Conservation (phyloP, 1,284 basidiomycete species). For the Apiotrichum mycotoxinovorans region DNA sequence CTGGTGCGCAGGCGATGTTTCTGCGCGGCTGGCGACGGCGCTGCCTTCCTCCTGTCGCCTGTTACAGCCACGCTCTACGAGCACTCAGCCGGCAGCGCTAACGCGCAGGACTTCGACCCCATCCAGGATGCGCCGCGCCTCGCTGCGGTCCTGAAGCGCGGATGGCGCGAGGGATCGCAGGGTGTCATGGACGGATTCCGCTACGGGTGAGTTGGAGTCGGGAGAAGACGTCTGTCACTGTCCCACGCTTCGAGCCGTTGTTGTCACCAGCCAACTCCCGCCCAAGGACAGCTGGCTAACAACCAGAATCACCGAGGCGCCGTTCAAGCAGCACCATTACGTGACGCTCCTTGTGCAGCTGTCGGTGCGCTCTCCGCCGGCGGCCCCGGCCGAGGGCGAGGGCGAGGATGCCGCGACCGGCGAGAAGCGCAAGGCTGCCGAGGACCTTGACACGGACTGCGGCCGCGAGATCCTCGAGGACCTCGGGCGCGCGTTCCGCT, state of each 20-base stretch:
- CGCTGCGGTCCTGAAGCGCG: constrained; percentile 61
- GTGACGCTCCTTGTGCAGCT: constrained; percentile 73
- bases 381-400: constrained; percentile 46
- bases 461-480: constrained; percentile 79
- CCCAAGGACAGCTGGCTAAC: no score
- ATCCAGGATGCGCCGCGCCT: constrained; percentile 70
- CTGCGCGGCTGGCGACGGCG: no score
- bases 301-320: constrained; percentile 75
- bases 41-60: no score
- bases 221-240: background rate
- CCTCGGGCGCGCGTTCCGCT: constrained; percentile 79
- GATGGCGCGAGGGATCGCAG: constrained; percentile 59
- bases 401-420: constrained; percentile 27
- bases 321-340: constrained; percentile 85
- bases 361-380: constrained; percentile 53
- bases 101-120: constrained; percentile 34
- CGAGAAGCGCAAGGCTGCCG: constrained; percentile 37
- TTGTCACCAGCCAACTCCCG: no score
- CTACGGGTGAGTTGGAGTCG: constrained; percentile 57
- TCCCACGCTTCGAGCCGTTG: no score
- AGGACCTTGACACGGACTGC: constrained; percentile 52
- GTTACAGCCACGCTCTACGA: no score
- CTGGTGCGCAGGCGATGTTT: no score
- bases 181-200: constrained; percentile 66
- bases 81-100: no score